phyloP scores from a whole-genome alignment of 441 rosid genomes.

The Pelargonium myrrhifolium region DNA sequence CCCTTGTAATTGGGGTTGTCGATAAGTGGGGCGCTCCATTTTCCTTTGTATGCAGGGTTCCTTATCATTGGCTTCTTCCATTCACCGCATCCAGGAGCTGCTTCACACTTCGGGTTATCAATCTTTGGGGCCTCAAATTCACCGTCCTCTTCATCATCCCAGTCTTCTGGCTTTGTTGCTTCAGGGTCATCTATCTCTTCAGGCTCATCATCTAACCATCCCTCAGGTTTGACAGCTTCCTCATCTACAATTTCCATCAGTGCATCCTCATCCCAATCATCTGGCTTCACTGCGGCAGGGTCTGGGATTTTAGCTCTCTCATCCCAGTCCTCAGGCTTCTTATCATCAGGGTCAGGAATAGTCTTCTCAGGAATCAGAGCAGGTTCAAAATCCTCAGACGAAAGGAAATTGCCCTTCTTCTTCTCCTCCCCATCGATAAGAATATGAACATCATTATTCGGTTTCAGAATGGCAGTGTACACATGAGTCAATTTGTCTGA shows the following conservation, averaged over 20 bases:
- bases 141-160: slow-evolving; percentile 38
- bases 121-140: slow-evolving; percentile 29
- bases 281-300: slow-evolving; percentile 24
- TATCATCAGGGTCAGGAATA: slow-evolving; percentile 26
- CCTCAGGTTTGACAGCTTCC: slow-evolving; percentile 30
- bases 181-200: slow-evolving; percentile 35
- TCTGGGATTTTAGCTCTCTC: slow-evolving; percentile 25
- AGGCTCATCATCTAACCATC: slow-evolving; percentile 31
- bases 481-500: slow-evolving; percentile 27
- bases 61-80: slow-evolving; percentile 30
- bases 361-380: slow-evolving; percentile 24
- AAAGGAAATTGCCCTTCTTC: slow-evolving; percentile 24
- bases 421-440: slow-evolving; percentile 28
- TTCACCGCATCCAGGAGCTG: slow-evolving; percentile 29
- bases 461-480: slow-evolving; percentile 29
- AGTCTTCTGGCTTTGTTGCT: slow-evolving; percentile 30
- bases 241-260: slow-evolving; percentile 25
- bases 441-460: slow-evolving; percentile 22
- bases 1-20: slow-evolving; percentile 32
- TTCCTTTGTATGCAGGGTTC: slow-evolving; percentile 29
- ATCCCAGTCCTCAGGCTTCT: slow-evolving; percentile 35
- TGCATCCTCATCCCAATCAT: slow-evolving; percentile 33
- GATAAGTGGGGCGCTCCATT: slow-evolving; percentile 30
- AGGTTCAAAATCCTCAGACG: slow-evolving; percentile 26
- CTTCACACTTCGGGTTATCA: slow-evolving; percentile 24